phyloP scores from a whole-genome alignment of 352 stramenopile species.

The Thalassiosira oceanica region DNA sequence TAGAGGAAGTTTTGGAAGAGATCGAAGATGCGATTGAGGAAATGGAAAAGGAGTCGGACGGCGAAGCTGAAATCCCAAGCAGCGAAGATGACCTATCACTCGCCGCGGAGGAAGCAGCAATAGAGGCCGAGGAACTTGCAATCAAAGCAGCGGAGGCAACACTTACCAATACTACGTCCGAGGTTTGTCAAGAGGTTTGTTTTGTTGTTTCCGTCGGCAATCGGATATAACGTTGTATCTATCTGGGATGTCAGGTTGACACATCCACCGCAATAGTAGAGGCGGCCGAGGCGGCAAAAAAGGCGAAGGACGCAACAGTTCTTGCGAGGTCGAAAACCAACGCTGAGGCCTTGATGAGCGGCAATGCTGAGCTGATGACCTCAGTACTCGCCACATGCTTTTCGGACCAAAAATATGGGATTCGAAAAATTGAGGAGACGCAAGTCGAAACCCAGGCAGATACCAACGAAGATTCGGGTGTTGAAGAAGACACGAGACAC shows the following conservation, averaged over 20 bases:
- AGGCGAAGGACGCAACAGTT: conserved; percentile 61
- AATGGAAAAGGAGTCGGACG: too few relatives aligned
- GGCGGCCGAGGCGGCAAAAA: conserved; percentile 62
- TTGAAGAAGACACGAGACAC: conserved; percentile 2
- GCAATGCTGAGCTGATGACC: conserved; percentile 62
- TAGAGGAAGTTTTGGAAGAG: background rate
- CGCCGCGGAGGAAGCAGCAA: conserved; percentile 49
- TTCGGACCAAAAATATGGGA: conserved; percentile 66
- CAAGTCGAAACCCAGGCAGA: conserved; percentile 1
- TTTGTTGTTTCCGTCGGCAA: too few relatives aligned
- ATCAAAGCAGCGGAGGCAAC: conserved; percentile 36
- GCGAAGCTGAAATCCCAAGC: too few relatives aligned
- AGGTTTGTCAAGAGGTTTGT: too few relatives aligned
- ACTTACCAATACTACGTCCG: conserved; percentile 24
- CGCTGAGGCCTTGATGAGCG: conserved; percentile 62
- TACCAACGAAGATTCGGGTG: conserved; percentile 31
- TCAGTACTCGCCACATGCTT: conserved; percentile 60
- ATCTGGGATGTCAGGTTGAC: too few relatives aligned
- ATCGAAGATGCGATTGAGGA: conserved; percentile 6
- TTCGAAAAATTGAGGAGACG: conserved; percentile 29
- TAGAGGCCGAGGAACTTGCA: conserved; percentile 54
- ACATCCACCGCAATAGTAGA: conserved; percentile 51
- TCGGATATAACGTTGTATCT: too few relatives aligned
- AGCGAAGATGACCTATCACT: conserved; percentile 4
- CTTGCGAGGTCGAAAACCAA: conserved; percentile 43